Percentiles rank a stretch among this genome's conserved stretches.
Evolutionary conservation across 169 alveolate species (phyloP).

Genomic region (Plasmodium coatneyi): DNA sequence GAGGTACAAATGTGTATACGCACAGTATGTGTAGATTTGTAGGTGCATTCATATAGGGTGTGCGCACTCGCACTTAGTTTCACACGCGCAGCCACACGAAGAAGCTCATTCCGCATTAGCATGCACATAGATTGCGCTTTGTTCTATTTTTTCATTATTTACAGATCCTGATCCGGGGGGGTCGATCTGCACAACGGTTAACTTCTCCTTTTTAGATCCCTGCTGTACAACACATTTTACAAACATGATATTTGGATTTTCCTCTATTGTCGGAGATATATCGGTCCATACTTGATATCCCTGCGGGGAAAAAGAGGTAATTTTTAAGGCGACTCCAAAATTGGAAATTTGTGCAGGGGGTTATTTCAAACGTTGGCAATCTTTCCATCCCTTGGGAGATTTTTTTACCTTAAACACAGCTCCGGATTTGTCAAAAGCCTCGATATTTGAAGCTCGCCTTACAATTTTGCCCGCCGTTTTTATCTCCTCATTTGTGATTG

Average conservation of each 20-base stretch:
- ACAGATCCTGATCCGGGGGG: slow-evolving; percentile 82
- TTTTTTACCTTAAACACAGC: slow-evolving; percentile 49
- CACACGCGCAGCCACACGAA: not conserved
- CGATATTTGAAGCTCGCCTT: slow-evolving; percentile 62
- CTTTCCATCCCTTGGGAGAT: not conserved
- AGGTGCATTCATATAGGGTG: not conserved
- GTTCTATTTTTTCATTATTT: not conserved
- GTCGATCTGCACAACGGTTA: slow-evolving; percentile 88
- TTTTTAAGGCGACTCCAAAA: not conserved
- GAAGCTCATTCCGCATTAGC: not conserved
- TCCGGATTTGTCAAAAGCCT: slow-evolving; percentile 72
- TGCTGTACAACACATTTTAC: slow-evolving; percentile 93
- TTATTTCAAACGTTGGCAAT: not conserved
- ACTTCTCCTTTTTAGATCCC: slow-evolving; percentile 87
- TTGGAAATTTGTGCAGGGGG: not conserved
- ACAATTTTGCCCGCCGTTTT: slow-evolving; percentile 73
- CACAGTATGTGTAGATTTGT: slow-evolving; percentile 3
- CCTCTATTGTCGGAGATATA: slow-evolving; percentile 90
- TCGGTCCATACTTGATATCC: slow-evolving; percentile 93
- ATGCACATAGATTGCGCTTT: not conserved
- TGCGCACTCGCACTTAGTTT: not conserved
- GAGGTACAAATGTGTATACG: not conserved
- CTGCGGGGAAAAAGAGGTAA: slow-evolving; percentile 58
- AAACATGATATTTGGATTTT: slow-evolving; percentile 90
- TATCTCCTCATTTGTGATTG: slow-evolving; percentile 69